phyloP scores from a whole-genome alignment of 106 monocot species.

The Chionographis japonica region DNA sequence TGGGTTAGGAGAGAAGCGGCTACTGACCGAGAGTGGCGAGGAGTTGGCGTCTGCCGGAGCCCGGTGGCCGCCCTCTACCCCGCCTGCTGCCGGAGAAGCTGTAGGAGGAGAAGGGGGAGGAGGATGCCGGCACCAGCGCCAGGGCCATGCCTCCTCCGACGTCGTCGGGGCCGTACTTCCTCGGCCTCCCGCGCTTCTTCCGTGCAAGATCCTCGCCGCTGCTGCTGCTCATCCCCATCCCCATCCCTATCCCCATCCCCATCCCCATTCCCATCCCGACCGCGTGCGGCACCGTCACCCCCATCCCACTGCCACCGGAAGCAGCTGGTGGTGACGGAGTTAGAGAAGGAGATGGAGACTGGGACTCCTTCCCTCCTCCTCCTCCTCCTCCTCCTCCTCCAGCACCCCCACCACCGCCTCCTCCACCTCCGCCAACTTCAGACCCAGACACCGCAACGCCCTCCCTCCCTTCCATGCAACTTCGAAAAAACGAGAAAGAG shows the following conservation, averaged over 20 bases:
- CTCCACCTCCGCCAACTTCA: conserved; percentile 6
- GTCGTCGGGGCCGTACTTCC: conserved; percentile 20
- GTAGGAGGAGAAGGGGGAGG: conserved; percentile 12
- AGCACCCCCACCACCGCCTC: not conserved
- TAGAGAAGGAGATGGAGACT: conserved; percentile 20
- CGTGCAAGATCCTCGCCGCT: conserved; percentile 4
- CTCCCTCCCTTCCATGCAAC: conserved; percentile 31
- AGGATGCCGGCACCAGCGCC: conserved; percentile 19
- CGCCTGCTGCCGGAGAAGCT: conserved; percentile 15
- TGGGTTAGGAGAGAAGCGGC: no score
- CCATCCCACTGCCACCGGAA: not conserved
- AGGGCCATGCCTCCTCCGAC: conserved; percentile 14
- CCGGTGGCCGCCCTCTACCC: conserved; percentile 62
- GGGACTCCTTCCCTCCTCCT: conserved; percentile 9
- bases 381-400: not conserved
- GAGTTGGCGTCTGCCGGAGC: conserved; percentile 74
- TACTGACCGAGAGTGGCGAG: conserved; percentile 46
- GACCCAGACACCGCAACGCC: conserved; percentile 7
- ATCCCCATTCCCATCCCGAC: not conserved
- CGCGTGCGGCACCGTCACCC: not conserved
- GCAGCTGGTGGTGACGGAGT: conserved; percentile 10
- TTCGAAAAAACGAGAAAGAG: not conserved
- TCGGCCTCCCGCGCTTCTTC: conserved; percentile 26
- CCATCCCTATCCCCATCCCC: conserved; percentile 3
- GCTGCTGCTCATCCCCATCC: conserved; percentile 7